A percentile compares a stretch with the other conserved stretches of the same genome.
phyloP scores from a whole-genome alignment of 495 filamentous ascomycete species.

The Cryomyces minteri region DNA sequence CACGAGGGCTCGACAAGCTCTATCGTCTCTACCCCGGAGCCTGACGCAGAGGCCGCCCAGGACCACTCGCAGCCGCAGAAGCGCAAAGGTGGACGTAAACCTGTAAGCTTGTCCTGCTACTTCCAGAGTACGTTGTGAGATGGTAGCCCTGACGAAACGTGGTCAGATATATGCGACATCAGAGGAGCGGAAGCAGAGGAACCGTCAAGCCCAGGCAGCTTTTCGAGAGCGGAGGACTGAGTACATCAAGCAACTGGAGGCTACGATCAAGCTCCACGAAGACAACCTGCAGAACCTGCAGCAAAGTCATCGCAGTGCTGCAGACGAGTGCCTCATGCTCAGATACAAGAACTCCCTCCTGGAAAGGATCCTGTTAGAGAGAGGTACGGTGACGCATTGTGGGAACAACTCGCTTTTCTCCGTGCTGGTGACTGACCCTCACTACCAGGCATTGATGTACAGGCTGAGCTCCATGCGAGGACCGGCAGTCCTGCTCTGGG shows the following conservation, averaged over 20 bases:
- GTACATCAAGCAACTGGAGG: constrained; percentile 98
- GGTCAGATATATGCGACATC: constrained; percentile 90
- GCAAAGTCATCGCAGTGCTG: constrained; percentile 82
- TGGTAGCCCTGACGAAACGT: not conserved
- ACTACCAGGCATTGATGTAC: constrained; percentile 74
- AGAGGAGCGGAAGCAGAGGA: constrained; percentile 94
- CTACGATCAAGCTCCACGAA: constrained; percentile 94
- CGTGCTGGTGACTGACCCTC: not conserved
- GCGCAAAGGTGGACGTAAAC: constrained; percentile 92
- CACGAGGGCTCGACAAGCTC: constrained; percentile 20
- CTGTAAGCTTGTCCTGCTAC: constrained; percentile 33
- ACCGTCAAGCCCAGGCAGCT: constrained; percentile 90
- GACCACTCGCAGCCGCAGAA: constrained; percentile 56
- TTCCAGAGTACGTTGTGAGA: not conserved
- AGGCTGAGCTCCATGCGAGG: constrained; percentile 82
- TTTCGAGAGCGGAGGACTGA: constrained; percentile 94
- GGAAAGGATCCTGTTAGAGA: constrained; percentile 87
- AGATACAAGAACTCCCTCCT: constrained; percentile 96
- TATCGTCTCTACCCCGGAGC: constrained; percentile 29
- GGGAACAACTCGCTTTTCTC: not conserved
- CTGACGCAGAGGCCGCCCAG: constrained; percentile 33
- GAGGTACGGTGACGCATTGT: constrained; percentile 36
- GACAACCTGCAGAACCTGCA: constrained; percentile 80
- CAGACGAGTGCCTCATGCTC: constrained; percentile 95
- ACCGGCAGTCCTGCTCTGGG: constrained; percentile 54